Conservation (phyloP, 768 basidiomycete species). For the Flagelloscypha sp. region DNA sequence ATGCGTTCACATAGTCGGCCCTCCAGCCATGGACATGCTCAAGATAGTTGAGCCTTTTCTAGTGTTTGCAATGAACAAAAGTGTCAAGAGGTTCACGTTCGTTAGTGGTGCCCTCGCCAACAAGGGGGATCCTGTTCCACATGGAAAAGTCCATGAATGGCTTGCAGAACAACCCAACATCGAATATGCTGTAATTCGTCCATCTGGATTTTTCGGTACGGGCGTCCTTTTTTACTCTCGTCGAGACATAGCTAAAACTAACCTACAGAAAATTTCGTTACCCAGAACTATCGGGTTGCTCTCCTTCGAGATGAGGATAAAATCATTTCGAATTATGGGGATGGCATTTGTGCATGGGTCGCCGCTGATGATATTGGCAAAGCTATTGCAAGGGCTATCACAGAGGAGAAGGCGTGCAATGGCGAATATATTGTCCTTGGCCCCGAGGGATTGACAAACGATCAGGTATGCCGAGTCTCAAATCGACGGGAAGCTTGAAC, state of each 20-base stretch:
- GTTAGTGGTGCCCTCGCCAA: slow-evolving; percentile 18
- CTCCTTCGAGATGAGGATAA: slow-evolving; percentile 18
- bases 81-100: slow-evolving; percentile 26
- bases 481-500: too few species aligned
- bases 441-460: slow-evolving; percentile 21
- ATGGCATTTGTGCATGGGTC: slow-evolving; percentile 22
- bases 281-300: slow-evolving; percentile 9
- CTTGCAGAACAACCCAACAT: slow-evolving; percentile 22
- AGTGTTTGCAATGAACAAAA: slow-evolving; percentile 22
- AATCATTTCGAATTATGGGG: slow-evolving; percentile 19
- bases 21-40: slow-evolving; percentile 13
- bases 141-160: slow-evolving; percentile 28
- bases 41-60: slow-evolving; percentile 20
- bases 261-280: slow-evolving; percentile 23
- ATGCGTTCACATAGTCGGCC: slow-evolving; percentile 26
- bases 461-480: slow-evolving; percentile 19
- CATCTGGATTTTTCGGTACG: slow-evolving; percentile 31
- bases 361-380: slow-evolving; percentile 25
- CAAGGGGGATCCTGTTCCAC: slow-evolving; percentile 15
- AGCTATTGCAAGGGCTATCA: slow-evolving; percentile 22
- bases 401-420: slow-evolving; percentile 16
- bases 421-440: slow-evolving; percentile 24
- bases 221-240: neutral
- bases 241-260: neutral
- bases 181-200: slow-evolving; percentile 26